phyloP scores from a whole-genome alignment of 2,329 filamentous ascomycete genomes.

The Pyrenophora graminea region DNA sequence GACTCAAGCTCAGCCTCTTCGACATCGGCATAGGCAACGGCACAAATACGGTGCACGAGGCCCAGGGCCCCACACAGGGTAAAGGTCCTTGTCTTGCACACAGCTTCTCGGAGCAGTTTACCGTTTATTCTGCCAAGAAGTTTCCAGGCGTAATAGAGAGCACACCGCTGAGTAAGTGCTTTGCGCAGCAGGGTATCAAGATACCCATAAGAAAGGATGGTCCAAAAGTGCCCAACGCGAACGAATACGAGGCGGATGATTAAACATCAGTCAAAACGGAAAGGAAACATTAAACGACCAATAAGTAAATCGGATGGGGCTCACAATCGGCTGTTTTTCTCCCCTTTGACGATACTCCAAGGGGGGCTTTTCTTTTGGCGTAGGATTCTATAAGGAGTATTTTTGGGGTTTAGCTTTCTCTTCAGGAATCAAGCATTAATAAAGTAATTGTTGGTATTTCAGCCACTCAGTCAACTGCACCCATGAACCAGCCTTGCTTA shows the following conservation, averaged over 20 bases:
- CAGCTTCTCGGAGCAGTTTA: slow-evolving; percentile 85
- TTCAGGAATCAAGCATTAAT: too few relatives aligned
- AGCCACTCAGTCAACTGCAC: not conserved
- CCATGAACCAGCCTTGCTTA: not conserved
- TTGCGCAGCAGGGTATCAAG: slow-evolving; percentile 92
- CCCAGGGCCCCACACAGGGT: slow-evolving; percentile 61
- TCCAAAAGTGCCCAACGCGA: slow-evolving; percentile 52
- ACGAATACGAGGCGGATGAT: slow-evolving; percentile 52
- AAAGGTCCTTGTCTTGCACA: slow-evolving; percentile 81
- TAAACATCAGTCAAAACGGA: slow-evolving; percentile 2
- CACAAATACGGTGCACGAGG: slow-evolving; percentile 57
- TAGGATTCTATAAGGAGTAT: too few relatives aligned
- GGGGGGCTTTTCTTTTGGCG: too few relatives aligned
- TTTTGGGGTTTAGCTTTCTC: too few relatives aligned
- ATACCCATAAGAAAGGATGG: slow-evolving; percentile 94
- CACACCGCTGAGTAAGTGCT: slow-evolving; percentile 86
- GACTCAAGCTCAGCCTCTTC: slow-evolving; percentile 78
- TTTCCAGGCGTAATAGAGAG: slow-evolving; percentile 97
- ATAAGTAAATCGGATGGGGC: too few relatives aligned
- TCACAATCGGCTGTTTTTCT: not conserved
- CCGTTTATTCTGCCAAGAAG: slow-evolving; percentile 95
- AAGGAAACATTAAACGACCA: too few relatives aligned
- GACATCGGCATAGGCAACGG: slow-evolving; percentile 69
- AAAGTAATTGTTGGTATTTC: too few relatives aligned
- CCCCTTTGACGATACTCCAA: not conserved